Evolutionary conservation across 495 filamentous ascomycete species (phyloP).

Genomic region (Chaetomium cochliodes): DNA sequence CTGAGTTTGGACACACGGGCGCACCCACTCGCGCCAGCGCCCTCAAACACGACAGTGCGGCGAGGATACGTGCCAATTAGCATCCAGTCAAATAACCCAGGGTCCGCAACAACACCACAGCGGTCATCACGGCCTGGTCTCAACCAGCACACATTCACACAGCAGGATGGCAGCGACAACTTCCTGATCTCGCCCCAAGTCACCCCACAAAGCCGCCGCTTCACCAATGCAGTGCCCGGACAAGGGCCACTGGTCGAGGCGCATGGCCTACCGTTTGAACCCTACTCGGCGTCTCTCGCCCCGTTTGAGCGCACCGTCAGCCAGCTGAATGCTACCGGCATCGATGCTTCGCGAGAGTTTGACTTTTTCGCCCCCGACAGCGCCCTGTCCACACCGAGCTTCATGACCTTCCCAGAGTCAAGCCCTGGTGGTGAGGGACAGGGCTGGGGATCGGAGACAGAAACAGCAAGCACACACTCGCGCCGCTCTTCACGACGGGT

Average conservation of each 20-base stretch:
- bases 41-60: constrained; percentile 38
- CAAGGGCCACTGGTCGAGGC: constrained; percentile 35
- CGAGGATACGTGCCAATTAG: constrained; percentile 57
- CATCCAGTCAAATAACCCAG: constrained; percentile 60
- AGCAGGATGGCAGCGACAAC: constrained; percentile 33
- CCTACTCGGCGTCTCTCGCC: constrained; percentile 45
- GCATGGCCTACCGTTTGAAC: constrained; percentile 38
- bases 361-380: constrained; percentile 43
- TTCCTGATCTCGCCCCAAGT: constrained; percentile 50
- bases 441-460: constrained; percentile 49
- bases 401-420: constrained; percentile 45
- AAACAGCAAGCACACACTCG: constrained; percentile 37
- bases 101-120: constrained; percentile 55
- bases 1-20: constrained; percentile 73
- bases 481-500: constrained; percentile 46
- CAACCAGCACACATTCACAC: constrained; percentile 32
- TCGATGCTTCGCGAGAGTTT: constrained; percentile 37
- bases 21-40: constrained; percentile 46
- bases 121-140: constrained; percentile 62
- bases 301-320: constrained; percentile 46
- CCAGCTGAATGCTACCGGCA: constrained; percentile 31
- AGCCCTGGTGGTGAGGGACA: constrained; percentile 39
- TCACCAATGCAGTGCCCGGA: constrained; percentile 39
- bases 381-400: constrained; percentile 46
- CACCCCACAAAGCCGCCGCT: constrained; percentile 47